These are phyloP conservation scores for Musa troglodytarum DNA, from an alignment of 176 grass and related monocot species.

Conservation along the genomic window DNA sequence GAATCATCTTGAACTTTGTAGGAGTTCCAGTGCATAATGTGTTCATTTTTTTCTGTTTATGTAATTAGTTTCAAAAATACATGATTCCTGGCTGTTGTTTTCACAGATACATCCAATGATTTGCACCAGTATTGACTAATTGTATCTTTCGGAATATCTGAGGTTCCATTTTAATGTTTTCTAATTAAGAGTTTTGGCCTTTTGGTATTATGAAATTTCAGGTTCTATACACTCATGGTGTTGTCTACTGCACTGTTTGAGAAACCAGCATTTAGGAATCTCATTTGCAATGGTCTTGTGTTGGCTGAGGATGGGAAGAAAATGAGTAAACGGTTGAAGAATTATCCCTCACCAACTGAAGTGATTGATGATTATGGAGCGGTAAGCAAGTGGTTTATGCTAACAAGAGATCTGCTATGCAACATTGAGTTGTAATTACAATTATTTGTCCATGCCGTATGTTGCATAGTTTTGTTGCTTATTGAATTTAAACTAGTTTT, in stretches of 20 bases:
- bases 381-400: conserved; percentile 43
- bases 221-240: conserved; percentile 99
- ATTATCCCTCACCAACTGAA: conserved; percentile 73
- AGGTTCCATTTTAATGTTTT: neutral
- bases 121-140: no score
- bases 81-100: no score
- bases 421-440: neutral
- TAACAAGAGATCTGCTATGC: neutral
- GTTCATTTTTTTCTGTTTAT: neutral
- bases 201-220: conserved; percentile 22
- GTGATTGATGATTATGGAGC: conserved; percentile 86
- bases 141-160: no score
- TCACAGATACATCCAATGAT: no score
- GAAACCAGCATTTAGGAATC: conserved; percentile 98
- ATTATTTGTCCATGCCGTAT: neutral
- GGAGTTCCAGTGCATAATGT: neutral
- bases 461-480: neutral
- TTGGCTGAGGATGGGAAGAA: conserved; percentile 98
- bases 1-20: neutral
- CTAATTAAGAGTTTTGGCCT: neutral
- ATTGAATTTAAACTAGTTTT: neutral
- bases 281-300: conserved; percentile 96
- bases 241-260: conserved; percentile 93
- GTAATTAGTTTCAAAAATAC: no score
- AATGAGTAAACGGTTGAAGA: conserved; percentile 99